Conservation (phyloP, 768 basidiomycete genomes). For the Scleroderma bovista region DNA sequence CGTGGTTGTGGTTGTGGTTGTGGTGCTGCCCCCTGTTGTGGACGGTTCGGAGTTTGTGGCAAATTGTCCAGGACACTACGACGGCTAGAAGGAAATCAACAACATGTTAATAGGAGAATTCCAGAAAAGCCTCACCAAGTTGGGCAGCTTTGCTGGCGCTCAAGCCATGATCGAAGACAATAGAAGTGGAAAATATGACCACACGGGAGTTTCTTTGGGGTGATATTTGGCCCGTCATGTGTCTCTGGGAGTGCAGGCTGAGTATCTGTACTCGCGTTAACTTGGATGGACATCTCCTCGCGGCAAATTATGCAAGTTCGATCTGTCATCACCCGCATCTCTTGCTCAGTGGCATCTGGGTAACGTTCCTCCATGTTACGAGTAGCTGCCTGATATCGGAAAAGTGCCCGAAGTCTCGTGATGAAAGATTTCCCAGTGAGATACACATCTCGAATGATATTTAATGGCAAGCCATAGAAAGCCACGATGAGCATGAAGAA, state of each 20-base stretch:
- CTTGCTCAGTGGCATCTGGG: slow-evolving; percentile 85
- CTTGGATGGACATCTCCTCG: slow-evolving; percentile 77
- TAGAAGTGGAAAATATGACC: slow-evolving; percentile 98
- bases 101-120: slow-evolving; percentile 10
- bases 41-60: slow-evolving; percentile 29
- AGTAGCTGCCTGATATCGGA: slow-evolving; percentile 91
- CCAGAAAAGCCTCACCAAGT: slow-evolving; percentile 67
- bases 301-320: slow-evolving; percentile 97
- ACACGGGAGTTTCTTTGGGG: slow-evolving; percentile 94
- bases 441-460: slow-evolving; percentile 96
- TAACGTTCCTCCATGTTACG: slow-evolving; percentile 95
- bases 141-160: slow-evolving; percentile 97
- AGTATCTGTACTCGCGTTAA: slow-evolving; percentile 19
- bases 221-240: slow-evolving; percentile 80
- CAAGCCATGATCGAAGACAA: slow-evolving; percentile 95
- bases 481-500: slow-evolving; percentile 95
- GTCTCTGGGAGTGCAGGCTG: slow-evolving; percentile 14
- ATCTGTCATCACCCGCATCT: slow-evolving; percentile 77
- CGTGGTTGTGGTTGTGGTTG: slow-evolving; percentile 26
- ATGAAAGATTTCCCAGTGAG: slow-evolving; percentile 92
- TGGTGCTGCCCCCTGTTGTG: slow-evolving; percentile 18
- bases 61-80: slow-evolving; percentile 65
- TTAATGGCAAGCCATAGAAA: slow-evolving; percentile 91
- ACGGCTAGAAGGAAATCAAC: slow-evolving; percentile 41
- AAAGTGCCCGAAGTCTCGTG: slow-evolving; percentile 77